Conservation (phyloP, 208 protist species). For the Acanthamoeba polyphaga region DNA sequence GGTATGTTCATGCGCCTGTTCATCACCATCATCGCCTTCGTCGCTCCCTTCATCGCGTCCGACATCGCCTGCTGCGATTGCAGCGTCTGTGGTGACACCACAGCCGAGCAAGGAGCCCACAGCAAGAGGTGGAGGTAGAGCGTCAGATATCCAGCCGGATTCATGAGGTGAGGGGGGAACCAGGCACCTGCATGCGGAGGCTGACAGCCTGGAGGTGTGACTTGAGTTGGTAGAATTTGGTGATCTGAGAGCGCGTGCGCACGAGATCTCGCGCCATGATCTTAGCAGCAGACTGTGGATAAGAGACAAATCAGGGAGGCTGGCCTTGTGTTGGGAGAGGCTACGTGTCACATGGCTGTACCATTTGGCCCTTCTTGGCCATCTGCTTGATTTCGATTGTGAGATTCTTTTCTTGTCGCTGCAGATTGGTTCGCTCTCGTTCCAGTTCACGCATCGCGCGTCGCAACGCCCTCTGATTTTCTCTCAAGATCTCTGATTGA, state of each 20-base stretch:
- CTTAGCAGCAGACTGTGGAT: constrained; percentile 92
- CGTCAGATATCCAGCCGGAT: not conserved
- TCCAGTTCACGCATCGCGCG: constrained; percentile 96
- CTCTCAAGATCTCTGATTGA: constrained; percentile 94
- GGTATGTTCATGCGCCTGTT: constrained; percentile 98
- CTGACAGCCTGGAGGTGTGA: constrained; percentile 97
- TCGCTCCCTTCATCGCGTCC: constrained; percentile 92
- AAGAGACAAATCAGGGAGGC: not conserved
- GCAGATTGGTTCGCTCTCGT: constrained; percentile 95
- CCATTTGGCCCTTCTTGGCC: constrained; percentile 97
- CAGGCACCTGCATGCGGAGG: constrained; percentile 92
- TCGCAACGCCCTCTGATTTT: constrained; percentile 97
- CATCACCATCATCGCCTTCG: constrained; percentile 94
- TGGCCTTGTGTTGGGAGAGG: not conserved
- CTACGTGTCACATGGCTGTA: not conserved
- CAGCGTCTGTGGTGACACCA: constrained; percentile 77
- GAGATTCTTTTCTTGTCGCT: constrained; percentile 97
- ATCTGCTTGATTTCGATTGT: constrained; percentile 97
- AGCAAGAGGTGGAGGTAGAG: not conserved
- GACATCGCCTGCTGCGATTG: constrained; percentile 80
- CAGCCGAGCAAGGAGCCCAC: not conserved
- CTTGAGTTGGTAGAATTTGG: constrained; percentile 98
- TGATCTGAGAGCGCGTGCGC: constrained; percentile 95
- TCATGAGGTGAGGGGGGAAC: not conserved
- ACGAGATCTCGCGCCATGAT: constrained; percentile 99